Conservation (phyloP, 2,329 filamentous ascomycete species). For the Arachnopeziza araneosa region DNA sequence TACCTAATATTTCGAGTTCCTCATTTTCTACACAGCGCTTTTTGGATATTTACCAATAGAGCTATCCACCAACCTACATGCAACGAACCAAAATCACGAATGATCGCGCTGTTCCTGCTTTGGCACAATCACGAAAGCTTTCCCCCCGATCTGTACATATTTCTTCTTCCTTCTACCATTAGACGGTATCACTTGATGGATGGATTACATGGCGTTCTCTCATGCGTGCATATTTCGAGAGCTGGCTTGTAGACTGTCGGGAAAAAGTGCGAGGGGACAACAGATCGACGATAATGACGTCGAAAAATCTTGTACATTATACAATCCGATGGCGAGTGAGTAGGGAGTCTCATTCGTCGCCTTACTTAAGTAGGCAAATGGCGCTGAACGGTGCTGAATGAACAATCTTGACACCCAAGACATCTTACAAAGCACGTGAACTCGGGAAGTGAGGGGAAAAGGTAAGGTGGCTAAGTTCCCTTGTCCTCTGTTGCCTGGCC, state of each 20-base stretch:
- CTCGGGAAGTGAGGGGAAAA: too few relatives aligned
- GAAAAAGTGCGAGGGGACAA: background rate
- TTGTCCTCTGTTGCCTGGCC: too few relatives aligned
- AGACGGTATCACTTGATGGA: background rate
- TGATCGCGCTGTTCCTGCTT: constrained; percentile 1
- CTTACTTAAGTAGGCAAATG: background rate
- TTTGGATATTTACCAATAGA: background rate
- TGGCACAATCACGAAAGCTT: background rate
- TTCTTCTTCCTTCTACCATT: background rate
- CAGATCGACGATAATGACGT: background rate
- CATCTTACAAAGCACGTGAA: too few relatives aligned
- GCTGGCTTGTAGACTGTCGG: background rate
- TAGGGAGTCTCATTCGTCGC: background rate
- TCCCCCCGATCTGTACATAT: constrained; percentile 15
- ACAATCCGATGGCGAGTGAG: background rate
- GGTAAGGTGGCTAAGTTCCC: too few relatives aligned
- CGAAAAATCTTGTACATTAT: background rate
- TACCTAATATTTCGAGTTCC: background rate
- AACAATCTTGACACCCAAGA: background rate
- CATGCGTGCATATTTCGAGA: background rate
- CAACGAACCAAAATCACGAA: background rate
- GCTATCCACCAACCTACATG: background rate
- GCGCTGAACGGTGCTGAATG: background rate
- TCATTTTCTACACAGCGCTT: background rate
- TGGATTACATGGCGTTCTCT: background rate